phyloP scores from a whole-genome alignment of 2,329 filamentous ascomycete species.

The Scopulariopsis brevicaulis region DNA sequence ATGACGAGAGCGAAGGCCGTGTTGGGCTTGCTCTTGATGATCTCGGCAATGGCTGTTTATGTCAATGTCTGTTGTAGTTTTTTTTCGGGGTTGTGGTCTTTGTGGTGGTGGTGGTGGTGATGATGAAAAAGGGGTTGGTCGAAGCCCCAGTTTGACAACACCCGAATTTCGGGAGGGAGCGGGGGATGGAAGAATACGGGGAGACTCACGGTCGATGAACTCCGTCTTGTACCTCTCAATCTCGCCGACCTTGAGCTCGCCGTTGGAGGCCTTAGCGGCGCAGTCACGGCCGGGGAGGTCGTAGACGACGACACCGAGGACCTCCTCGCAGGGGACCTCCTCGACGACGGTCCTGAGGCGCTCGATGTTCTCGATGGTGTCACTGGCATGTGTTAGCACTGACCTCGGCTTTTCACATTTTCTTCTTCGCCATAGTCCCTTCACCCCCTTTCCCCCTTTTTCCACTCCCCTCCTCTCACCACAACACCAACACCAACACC shows the following conservation, averaged over 20 bases:
- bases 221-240: slow-evolving; percentile 27
- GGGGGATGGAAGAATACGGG: neutral
- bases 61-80: neutral
- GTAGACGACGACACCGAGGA: slow-evolving; percentile 44
- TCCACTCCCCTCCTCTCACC: neutral
- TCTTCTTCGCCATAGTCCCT: neutral
- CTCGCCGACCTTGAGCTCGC: slow-evolving; percentile 45
- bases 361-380: slow-evolving; percentile 24
- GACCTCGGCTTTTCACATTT: neutral
- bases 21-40: slow-evolving; percentile 42
- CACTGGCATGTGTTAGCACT: slow-evolving; percentile 11
- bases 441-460: neutral
- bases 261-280: slow-evolving; percentile 50
- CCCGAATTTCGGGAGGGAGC: no score
- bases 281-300: slow-evolving; percentile 54
- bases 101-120: no score
- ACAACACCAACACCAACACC: no score
- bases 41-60: slow-evolving; percentile 27
- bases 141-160: no score
- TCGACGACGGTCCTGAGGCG: slow-evolving; percentile 22
- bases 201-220: slow-evolving; percentile 25
- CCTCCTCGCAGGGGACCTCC: slow-evolving; percentile 23
- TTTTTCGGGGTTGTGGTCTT: no score
- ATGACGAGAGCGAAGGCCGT: slow-evolving; percentile 30
- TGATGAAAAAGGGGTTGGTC: neutral